These are phyloP conservation scores for Fragaria nilgerrensis DNA, from an alignment of 306 rosid species.

Conservation along the genomic window DNA sequence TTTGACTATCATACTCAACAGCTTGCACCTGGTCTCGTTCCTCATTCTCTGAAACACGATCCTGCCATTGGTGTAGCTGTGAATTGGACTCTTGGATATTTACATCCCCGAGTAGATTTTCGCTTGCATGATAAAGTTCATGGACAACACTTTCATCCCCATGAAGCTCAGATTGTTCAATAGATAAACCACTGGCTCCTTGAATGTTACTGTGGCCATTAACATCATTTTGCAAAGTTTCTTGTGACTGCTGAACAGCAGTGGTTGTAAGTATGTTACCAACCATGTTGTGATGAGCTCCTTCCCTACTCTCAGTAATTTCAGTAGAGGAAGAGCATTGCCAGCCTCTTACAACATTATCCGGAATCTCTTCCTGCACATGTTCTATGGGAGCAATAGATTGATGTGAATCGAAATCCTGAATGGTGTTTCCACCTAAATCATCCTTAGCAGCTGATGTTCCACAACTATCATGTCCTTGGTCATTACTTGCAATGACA, in stretches of 20 bases:
- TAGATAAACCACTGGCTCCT: conserved; percentile 33
- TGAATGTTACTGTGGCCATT: conserved; percentile 34
- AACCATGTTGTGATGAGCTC: conserved; percentile 35
- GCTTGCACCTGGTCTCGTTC: conserved; percentile 47
- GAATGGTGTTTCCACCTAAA: conserved; percentile 34
- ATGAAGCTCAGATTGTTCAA: conserved; percentile 44
- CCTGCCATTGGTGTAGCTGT: conserved; percentile 48
- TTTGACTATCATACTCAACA: conserved; percentile 37
- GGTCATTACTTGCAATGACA: conserved; percentile 35
- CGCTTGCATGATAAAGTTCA: conserved; percentile 26
- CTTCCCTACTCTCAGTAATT: conserved; percentile 34
- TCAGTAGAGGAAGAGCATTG: conserved; percentile 15
- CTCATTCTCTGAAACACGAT: conserved; percentile 46
- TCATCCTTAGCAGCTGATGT: conserved; percentile 35
- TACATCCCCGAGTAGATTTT: conserved; percentile 29
- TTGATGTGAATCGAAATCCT: conserved; percentile 36
- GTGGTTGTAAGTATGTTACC: conserved; percentile 34
- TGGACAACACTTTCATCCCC: conserved; percentile 31
- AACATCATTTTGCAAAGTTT: conserved; percentile 38
- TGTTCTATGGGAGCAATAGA: conserved; percentile 37
- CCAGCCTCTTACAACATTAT: conserved; percentile 35
- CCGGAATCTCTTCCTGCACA: conserved; percentile 37
- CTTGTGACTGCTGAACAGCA: conserved; percentile 24
- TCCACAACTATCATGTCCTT: conserved; percentile 26
- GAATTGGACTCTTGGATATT: conserved; percentile 44